Base-by-base conservation (phyloP, 345 rosid genomes). In the Trapa incisa region DNA sequence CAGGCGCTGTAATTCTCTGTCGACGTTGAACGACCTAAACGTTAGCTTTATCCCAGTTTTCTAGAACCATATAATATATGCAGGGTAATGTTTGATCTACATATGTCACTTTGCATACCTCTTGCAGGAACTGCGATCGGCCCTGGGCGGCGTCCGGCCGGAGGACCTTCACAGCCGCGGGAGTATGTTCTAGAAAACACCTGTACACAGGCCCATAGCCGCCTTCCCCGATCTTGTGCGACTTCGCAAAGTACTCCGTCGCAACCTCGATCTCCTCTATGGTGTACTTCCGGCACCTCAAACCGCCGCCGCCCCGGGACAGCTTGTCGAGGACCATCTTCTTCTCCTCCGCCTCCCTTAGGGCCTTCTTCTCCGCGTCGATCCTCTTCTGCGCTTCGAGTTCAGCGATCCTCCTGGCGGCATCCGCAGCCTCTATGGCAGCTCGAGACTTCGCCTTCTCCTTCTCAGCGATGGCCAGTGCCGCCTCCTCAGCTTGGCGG, bases 111-210 rank as follows among this genome's bases (percentile, higher is more conserved):
- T 32, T 56, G 3, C 78, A 75, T 60, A 90, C 99, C 96, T 94
- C 99, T 80, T 85, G 81, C 37, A 82, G 83, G 73, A 94, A 94
- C 68, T 94, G 99, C 33, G 82, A 76, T 76, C 89, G 84, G 67
- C 99, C 99, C 76, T 94, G 96, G 47, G 80, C 97, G 10, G 97
- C 97, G 75, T 87, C 96, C 7, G 97, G 96, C 36, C 91, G 87
- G 65, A 94, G 78, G 61, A 91, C 96, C 80, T 94, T 94, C 33
- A 94, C 81, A 52, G 99, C 99, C 45, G 85, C 91, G 0, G 85
- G 76, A n/a, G 97, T 94, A 69, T 91, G 92, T 77, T 89, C 97
- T 66, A 94, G 88, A 54, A 68, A 66, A 64, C 97, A 85, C 78
- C 78, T 89, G 64, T 66, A 94, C 42, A 94, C 99, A 0, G 97